Percentiles rank a stretch among this genome's conserved stretches.
Conservation (phyloP, 164 flowering plant species). For the Annona squamosa region DNA sequence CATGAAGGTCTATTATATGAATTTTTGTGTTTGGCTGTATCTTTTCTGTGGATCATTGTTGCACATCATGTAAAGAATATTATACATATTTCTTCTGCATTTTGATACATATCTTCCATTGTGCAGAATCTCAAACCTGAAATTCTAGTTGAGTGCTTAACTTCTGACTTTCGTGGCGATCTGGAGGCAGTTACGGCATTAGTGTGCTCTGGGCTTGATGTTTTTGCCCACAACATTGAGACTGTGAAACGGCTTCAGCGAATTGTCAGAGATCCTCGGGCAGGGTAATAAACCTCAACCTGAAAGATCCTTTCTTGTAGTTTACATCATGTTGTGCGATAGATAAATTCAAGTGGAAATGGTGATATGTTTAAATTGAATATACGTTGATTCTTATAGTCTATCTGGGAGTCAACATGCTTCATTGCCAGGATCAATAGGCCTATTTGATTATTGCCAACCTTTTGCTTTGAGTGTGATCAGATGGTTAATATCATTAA, state of each 20-base stretch:
- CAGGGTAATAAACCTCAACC: conserved; percentile 50
- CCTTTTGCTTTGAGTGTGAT: not conserved
- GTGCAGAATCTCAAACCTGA: conserved; percentile 78
- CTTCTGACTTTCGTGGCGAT: conserved; percentile 93
- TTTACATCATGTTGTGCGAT: not conserved
- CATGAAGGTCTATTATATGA: conserved; percentile 56
- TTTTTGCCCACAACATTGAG: conserved; percentile 93
- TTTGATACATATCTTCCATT: not conserved
- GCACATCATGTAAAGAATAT: not conserved
- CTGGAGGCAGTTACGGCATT: conserved; percentile 58
- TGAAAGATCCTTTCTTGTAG: not conserved
- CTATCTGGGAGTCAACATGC: not conserved
- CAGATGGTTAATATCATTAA: not conserved
- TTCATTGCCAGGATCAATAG: not conserved
- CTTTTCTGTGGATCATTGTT: not conserved
- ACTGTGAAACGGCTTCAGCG: conserved; percentile 91
- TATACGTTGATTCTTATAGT: not conserved
- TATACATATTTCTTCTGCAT: not conserved
- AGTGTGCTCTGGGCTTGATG: conserved; percentile 85
- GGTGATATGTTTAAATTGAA: not conserved
- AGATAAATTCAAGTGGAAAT: not conserved
- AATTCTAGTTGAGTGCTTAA: conserved; percentile 90
- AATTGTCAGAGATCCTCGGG: conserved; percentile 88
- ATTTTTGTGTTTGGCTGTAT: not conserved
- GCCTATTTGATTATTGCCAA: not conserved